Conservation (phyloP, 2,329 filamentous ascomycete species). For the Hymenotorrendiella dingleyae region DNA sequence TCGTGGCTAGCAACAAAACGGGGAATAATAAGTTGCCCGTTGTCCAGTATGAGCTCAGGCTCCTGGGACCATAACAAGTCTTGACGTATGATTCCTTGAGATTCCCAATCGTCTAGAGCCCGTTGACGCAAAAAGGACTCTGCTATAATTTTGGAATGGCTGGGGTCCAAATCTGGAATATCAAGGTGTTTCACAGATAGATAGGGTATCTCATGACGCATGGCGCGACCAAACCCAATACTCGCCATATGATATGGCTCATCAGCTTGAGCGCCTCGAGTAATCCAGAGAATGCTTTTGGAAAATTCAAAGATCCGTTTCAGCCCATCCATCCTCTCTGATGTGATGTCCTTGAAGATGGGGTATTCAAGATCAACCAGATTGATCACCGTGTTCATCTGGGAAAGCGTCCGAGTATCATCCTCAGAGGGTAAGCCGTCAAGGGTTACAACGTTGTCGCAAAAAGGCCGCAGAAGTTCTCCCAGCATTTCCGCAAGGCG, state of each 20-base stretch:
- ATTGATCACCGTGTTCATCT: conserved; percentile 11
- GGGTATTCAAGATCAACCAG: conserved; percentile 30
- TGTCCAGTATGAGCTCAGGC: conserved; percentile 13
- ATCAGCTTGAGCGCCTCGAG: conserved; percentile 3
- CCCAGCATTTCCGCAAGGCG: conserved; percentile 6
- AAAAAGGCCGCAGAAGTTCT: neutral
- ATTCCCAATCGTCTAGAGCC: neutral
- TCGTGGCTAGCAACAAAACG: conserved; percentile 5
- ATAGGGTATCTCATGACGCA: conserved; percentile 11
- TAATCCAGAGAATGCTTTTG: conserved; percentile 19
- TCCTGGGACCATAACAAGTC: conserved; percentile 15
- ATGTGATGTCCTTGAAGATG: conserved; percentile 19
- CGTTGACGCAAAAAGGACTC: conserved; percentile 14
- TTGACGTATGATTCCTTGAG: neutral
- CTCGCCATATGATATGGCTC: conserved; percentile 14
- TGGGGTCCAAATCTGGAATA: neutral
- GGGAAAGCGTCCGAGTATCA: no score
- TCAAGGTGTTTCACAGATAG: conserved; percentile 16
- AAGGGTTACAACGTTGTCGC: neutral
- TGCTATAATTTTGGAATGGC: neutral
- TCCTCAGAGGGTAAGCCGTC: neutral
- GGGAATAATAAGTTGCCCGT: conserved; percentile 9
- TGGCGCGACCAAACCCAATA: conserved; percentile 11
- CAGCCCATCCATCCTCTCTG: conserved; percentile 17
- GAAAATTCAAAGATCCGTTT: conserved; percentile 15